A percentile compares a stretch with the other conserved stretches of the same genome.
Conservation (phyloP, 768 basidiomycete genomes). For the Clitopilus hobsonii region DNA sequence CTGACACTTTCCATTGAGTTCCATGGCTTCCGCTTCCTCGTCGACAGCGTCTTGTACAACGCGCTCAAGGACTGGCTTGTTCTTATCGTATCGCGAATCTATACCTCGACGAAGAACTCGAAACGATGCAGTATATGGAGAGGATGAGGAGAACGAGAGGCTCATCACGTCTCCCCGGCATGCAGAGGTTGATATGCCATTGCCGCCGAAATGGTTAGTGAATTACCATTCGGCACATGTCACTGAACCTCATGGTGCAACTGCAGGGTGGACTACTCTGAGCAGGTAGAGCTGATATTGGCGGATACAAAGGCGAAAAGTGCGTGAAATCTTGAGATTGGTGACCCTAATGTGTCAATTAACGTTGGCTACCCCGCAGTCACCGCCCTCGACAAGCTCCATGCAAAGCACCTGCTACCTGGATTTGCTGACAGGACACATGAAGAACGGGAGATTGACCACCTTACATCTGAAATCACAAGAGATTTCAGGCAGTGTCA, state of each 20-base stretch:
- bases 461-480: constrained; percentile 82
- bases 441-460: constrained; percentile 93
- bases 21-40: constrained; percentile 13
- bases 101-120: constrained; percentile 36
- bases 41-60: constrained; percentile 43
- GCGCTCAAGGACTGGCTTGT: constrained; percentile 86
- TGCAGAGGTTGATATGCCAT: constrained; percentile 49
- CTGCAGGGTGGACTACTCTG: constrained; percentile 85
- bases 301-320: constrained; percentile 70
- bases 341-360: constrained; percentile 11
- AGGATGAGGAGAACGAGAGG: constrained; percentile 60
- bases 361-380: constrained; percentile 49
- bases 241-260: constrained; percentile 15
- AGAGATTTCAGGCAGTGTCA: constrained; percentile 67
- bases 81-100: constrained; percentile 90
- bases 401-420: constrained; percentile 93
- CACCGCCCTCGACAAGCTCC: constrained; percentile 85
- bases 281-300: constrained; percentile 82
- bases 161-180: constrained; percentile 49
- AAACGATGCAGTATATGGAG: constrained; percentile 35
- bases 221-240: constrained; percentile 14
- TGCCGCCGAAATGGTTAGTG: constrained; percentile 85
- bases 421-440: constrained; percentile 93
- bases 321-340: constrained; percentile 31
- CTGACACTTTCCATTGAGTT: constrained; percentile 8